Conservation (phyloP, 1,139 yeast genomes). For the Pichia sp. region DNA sequence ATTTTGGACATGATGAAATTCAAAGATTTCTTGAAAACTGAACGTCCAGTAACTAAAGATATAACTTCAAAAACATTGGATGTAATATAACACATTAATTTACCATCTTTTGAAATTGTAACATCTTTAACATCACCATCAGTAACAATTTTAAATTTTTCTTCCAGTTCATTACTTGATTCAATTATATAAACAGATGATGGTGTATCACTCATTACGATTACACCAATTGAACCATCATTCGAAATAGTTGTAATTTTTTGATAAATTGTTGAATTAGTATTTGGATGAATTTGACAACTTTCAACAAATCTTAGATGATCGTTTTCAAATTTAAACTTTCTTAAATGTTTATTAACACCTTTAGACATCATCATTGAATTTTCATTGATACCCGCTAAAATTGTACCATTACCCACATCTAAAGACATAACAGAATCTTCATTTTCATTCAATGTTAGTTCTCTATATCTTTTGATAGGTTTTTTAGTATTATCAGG, state of each 20-base stretch:
- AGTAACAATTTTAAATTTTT: constrained; percentile 46
- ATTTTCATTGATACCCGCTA: constrained; percentile 73
- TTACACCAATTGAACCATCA: constrained; percentile 51
- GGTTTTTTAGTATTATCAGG: constrained; percentile 49
- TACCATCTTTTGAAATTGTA: constrained; percentile 43
- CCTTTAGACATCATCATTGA: constrained; percentile 50
- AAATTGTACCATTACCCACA: constrained; percentile 43
- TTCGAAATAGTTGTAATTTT: constrained; percentile 48
- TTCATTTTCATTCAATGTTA: constrained; percentile 53
- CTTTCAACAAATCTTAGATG: constrained; percentile 58
- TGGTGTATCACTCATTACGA: constrained; percentile 58
- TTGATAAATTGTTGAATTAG: constrained; percentile 48
- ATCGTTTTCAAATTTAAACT: constrained; percentile 53
- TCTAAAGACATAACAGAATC: constrained; percentile 75
- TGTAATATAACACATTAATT: constrained; percentile 53
- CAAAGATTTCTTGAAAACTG: constrained; percentile 30
- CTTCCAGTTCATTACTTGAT: constrained; percentile 45
- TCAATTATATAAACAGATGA: constrained; percentile 53
- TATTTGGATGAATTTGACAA: constrained; percentile 38
- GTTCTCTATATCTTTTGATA: constrained; percentile 57
- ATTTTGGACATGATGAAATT: constrained; percentile 49
- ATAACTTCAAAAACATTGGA: constrained; percentile 47
- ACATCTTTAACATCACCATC: constrained; percentile 48
- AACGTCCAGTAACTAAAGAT: constrained; percentile 40
- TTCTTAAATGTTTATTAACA: constrained; percentile 67